Evolutionary conservation across 768 basidiomycete species (phyloP).

Genomic region (Suillus variegatus): DNA sequence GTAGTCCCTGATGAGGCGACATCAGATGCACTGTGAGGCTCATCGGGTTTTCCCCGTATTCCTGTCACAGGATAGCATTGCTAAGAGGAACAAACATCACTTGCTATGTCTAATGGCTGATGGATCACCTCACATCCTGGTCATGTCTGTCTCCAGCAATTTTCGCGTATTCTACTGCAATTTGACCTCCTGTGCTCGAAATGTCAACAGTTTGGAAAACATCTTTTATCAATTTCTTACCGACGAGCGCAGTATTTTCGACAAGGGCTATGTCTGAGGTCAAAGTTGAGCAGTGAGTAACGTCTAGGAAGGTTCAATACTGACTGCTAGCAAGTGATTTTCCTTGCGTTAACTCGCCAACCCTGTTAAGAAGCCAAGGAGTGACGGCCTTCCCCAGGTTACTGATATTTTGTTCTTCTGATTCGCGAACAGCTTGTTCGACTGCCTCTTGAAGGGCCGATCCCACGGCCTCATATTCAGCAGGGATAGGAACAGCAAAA

Average conservation of each 20-base stretch:
- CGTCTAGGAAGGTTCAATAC: constrained; percentile 24
- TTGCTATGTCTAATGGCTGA: constrained; percentile 4
- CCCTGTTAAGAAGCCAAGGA: constrained; percentile 88
- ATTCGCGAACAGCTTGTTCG: constrained; percentile 83
- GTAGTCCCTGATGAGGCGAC: neutral
- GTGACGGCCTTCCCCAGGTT: constrained; percentile 88
- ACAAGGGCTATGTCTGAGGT: constrained; percentile 81
- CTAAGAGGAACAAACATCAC: constrained; percentile 3
- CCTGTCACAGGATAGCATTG: constrained; percentile 8
- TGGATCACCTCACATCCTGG: constrained; percentile 18
- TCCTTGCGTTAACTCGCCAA: constrained; percentile 78
- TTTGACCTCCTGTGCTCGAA: constrained; percentile 61
- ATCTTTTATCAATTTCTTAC: constrained; percentile 41
- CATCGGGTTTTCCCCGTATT: neutral
- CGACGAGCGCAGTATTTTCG: constrained; percentile 84
- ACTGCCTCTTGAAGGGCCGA: constrained; percentile 72
- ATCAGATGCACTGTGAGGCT: neutral
- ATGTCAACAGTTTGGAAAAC: neutral
- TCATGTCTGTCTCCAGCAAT: constrained; percentile 33
- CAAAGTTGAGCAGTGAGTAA: constrained; percentile 4
- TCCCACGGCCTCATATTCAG: constrained; percentile 67
- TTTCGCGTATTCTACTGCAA: constrained; percentile 75
- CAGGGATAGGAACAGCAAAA: constrained; percentile 90
- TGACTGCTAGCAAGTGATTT: constrained; percentile 71
- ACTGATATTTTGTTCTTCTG: constrained; percentile 77